phyloP scores from a whole-genome alignment of 2,329 filamentous ascomycete genomes.

The Plectosphaerella cucumerina region DNA sequence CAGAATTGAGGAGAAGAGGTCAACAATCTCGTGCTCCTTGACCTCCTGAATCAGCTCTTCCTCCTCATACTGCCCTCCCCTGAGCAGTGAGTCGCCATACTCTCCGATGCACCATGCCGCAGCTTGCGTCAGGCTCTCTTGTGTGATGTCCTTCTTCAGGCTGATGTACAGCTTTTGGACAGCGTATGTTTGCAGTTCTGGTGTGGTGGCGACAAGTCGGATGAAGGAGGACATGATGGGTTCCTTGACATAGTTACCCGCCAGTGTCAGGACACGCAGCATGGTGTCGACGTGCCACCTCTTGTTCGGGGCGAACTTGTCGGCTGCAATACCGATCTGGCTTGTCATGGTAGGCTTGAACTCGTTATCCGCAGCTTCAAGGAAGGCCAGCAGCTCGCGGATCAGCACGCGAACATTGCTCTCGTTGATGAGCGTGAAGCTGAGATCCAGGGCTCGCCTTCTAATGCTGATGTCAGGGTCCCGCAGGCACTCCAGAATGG shows the following conservation, averaged over 20 bases:
- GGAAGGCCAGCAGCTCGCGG: slow-evolving; percentile 85
- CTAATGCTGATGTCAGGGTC: slow-evolving; percentile 98
- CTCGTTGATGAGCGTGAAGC: slow-evolving; percentile 97
- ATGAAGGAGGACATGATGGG: slow-evolving; percentile 97
- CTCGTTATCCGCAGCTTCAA: slow-evolving; percentile 96
- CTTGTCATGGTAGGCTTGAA: slow-evolving; percentile 99
- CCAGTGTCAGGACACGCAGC: slow-evolving; percentile 86
- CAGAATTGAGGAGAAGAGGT: slow-evolving; percentile 86
- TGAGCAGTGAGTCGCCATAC: slow-evolving; percentile 86
- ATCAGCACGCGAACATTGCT: slow-evolving; percentile 92
- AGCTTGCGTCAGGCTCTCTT: slow-evolving; percentile 89
- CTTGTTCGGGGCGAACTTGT: slow-evolving; percentile 94
- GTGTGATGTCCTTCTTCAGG: slow-evolving; percentile 93
- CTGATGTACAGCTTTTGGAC: slow-evolving; percentile 91
- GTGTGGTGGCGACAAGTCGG: slow-evolving; percentile 87
- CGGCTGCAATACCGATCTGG: slow-evolving; percentile 94
- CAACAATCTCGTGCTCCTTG: slow-evolving; percentile 84
- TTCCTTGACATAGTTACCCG: slow-evolving; percentile 96
- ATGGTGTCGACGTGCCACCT: slow-evolving; percentile 99
- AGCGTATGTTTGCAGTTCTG: slow-evolving; percentile 92
- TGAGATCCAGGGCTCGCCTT: slow-evolving; percentile 89
- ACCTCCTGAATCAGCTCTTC: slow-evolving; percentile 80
- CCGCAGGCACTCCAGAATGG: slow-evolving; percentile 90
- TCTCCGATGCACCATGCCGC: slow-evolving; percentile 98
- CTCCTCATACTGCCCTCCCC: slow-evolving; percentile 88